Conservation (phyloP, 1,139 yeast species). For the Debaryomyces coudertii region DNA sequence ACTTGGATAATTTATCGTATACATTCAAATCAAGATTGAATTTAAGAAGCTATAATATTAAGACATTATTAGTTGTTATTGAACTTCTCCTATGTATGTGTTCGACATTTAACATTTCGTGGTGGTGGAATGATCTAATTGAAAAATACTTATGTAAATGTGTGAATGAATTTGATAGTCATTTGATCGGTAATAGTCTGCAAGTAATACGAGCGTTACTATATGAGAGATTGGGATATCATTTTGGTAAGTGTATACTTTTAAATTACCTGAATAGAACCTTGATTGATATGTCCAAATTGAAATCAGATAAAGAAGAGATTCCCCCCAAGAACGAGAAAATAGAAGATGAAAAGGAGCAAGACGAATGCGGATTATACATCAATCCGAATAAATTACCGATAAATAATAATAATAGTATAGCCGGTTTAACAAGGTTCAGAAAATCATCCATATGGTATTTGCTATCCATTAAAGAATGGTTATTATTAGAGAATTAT, state of each 20-base stretch:
- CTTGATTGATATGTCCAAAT: conserved; percentile 11
- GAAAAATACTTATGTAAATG: conserved; percentile 48
- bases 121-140: conserved; percentile 55
- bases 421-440: conserved; percentile 57
- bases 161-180: conserved; percentile 43
- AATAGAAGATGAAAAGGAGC: conserved; percentile 10
- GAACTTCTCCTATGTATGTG: conserved; percentile 59
- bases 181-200: conserved; percentile 35
- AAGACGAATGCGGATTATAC: conserved; percentile 32
- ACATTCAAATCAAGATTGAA: conserved; percentile 62
- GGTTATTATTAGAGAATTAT: conserved; percentile 46
- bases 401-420: conserved; percentile 37
- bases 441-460: conserved; percentile 84
- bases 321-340: background rate
- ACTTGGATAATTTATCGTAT: conserved; percentile 61
- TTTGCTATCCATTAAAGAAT: conserved; percentile 73
- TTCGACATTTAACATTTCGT: conserved; percentile 38
- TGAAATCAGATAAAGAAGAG: background rate
- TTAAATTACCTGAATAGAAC: conserved; percentile 21
- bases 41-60: conserved; percentile 61
- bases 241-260: conserved; percentile 34
- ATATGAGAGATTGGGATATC: conserved; percentile 45
- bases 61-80: conserved; percentile 45
- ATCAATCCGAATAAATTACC: conserved; percentile 43
- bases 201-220: conserved; percentile 48